Conservation (phyloP, 257 asterid genomes). For the Dorcoceras hygrometricum region DNA sequence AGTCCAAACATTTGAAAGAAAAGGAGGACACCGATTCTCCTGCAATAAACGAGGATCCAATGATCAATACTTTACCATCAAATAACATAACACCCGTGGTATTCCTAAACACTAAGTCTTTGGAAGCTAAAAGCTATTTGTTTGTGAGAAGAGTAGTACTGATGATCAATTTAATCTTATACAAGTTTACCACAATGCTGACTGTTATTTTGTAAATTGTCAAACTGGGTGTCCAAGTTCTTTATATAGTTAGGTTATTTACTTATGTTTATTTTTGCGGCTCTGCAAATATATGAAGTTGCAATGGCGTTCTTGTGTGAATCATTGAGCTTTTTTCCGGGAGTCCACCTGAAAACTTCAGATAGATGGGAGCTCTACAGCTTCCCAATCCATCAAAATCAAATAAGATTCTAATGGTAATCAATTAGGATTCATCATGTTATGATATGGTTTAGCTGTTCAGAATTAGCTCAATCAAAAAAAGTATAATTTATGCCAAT, state of each 20-base stretch:
- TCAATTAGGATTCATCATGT: not conserved
- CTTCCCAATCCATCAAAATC: not conserved
- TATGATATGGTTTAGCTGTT: slow-evolving; percentile 12
- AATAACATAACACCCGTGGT: slow-evolving; percentile 37
- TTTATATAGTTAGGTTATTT: not conserved
- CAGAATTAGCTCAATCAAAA: slow-evolving; percentile 11
- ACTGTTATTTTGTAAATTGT: not conserved
- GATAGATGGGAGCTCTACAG: not conserved
- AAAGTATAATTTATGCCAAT: not conserved
- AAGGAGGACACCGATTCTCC: slow-evolving; percentile 26
- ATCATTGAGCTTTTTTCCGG: not conserved
- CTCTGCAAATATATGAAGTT: not conserved
- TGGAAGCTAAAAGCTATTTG: not conserved
- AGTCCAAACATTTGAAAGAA: slow-evolving; percentile 33
- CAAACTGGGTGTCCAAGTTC: slow-evolving; percentile 8
- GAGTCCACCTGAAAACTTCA: slow-evolving; percentile 12
- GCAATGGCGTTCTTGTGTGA: not conserved
- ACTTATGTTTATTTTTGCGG: not conserved
- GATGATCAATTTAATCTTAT: slow-evolving; percentile 4
- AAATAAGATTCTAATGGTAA: not conserved
- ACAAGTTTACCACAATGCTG: not conserved
- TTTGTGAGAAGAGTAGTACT: slow-evolving; percentile 6
- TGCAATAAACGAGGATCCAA: slow-evolving; percentile 28
- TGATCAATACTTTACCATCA: slow-evolving; percentile 28
- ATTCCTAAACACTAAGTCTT: slow-evolving; percentile 16